Evolutionary conservation across 768 basidiomycete species (phyloP).

Genomic region (Tremella fuciformis): DNA sequence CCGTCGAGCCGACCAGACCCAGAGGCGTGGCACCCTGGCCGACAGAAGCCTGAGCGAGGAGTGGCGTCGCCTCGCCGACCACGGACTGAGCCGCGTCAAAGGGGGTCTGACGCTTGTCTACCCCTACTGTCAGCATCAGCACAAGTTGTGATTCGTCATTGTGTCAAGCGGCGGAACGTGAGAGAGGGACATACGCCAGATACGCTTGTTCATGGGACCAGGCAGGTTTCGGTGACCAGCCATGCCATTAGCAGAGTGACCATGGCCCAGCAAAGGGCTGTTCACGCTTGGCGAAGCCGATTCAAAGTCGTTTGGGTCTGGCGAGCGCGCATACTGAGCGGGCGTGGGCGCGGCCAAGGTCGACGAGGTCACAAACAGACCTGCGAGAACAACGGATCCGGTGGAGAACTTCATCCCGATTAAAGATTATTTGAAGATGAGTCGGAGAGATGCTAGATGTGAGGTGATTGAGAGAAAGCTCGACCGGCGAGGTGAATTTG

Average conservation of each 20-base stretch:
- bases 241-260: neutral
- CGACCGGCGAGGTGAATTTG: slow-evolving; percentile 3
- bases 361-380: slow-evolving; percentile 22
- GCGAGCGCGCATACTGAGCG: slow-evolving; percentile 11
- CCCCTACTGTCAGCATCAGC: neutral
- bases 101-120: neutral
- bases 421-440: neutral
- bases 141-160: neutral
- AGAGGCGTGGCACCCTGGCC: too few relatives aligned
- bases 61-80: too few relatives aligned
- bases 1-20: neutral
- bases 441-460: too few relatives aligned
- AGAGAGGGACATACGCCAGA: slow-evolving; percentile 7
- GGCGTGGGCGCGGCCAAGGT: slow-evolving; percentile 27
- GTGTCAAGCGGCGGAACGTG: neutral
- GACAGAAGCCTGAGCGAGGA: too few relatives aligned
- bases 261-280: slow-evolving; percentile 8
- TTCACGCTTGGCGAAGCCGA: slow-evolving; percentile 3
- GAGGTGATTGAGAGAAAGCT: neutral
- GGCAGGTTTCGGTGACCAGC: slow-evolving; percentile 5
- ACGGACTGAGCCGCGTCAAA: neutral
- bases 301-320: slow-evolving; percentile 17
- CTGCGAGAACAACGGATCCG: slow-evolving; percentile 32
- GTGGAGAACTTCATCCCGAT: slow-evolving; percentile 38
- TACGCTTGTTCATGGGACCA: slow-evolving; percentile 7